Conservation (phyloP, 441 rosid species). For the Hura crepitans region DNA sequence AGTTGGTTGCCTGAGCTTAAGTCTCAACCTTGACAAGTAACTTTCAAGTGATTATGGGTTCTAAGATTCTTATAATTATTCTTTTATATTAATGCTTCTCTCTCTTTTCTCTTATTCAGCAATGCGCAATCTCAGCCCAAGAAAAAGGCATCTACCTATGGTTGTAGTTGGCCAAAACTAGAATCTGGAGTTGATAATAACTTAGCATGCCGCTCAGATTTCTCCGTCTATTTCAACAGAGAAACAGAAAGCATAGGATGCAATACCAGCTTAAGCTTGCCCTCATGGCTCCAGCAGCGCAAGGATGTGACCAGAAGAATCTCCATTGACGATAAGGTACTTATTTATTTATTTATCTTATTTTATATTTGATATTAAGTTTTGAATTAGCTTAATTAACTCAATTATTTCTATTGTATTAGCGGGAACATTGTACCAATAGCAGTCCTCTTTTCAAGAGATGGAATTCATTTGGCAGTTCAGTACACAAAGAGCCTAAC, state of each 20-base stretch:
- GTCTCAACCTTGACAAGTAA: slow-evolving; percentile 56
- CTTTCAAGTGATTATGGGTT: not conserved
- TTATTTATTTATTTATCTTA: not conserved
- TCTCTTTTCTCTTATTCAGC: slow-evolving; percentile 28
- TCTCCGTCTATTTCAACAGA: slow-evolving; percentile 29
- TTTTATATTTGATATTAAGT: not conserved
- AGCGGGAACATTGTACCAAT: slow-evolving; percentile 28
- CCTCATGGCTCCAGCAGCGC: slow-evolving; percentile 53
- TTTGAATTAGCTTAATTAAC: not conserved
- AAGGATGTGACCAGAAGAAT: slow-evolving; percentile 44
- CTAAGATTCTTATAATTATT: not conserved
- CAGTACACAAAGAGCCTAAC: slow-evolving; percentile 21
- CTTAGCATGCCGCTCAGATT: slow-evolving; percentile 25
- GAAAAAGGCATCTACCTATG: slow-evolving; percentile 29
- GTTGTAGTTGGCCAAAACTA: slow-evolving; percentile 29
- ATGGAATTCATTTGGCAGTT: slow-evolving; percentile 33
- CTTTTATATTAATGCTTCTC: not conserved
- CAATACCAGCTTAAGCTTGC: slow-evolving; percentile 41
- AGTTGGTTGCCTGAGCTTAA: slow-evolving; percentile 48
- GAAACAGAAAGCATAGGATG: slow-evolving; percentile 30
- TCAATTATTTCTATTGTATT: not conserved
- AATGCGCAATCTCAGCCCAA: slow-evolving; percentile 26
- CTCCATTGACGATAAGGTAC: slow-evolving; percentile 34
- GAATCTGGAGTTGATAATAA: slow-evolving; percentile 29
- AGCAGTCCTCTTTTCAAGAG: slow-evolving; percentile 36